Base-by-base conservation (phyloP, 2,329 filamentous ascomycete genomes). In the Esteya vermicola region DNA sequence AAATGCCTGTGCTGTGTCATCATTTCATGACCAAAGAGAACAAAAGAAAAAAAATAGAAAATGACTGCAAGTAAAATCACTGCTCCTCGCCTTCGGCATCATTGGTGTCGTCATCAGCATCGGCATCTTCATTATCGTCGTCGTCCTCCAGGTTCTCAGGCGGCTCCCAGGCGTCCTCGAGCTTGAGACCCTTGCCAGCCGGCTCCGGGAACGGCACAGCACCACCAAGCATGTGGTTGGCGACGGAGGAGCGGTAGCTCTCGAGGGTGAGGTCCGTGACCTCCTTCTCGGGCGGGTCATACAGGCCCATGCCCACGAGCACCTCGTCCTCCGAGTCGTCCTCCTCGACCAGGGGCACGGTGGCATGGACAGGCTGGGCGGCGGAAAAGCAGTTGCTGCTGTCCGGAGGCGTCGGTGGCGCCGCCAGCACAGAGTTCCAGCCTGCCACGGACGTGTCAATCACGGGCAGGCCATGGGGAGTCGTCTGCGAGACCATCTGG, bases 251-350 rank as follows among this genome's bases (percentile, higher is more conserved):
- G 37, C 66, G 55, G 58, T 75, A 67, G 59, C 71, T 65, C 57
- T 74, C 61, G 40, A 72, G 54, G 38, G 66, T 60, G 23, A 65
- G 60, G 41, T 71, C 68, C 18, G 62, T 58, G 8, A 65, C 57
- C 32, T 57, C 50, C 51, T 72, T 70, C 41, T 78, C 78, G 0
- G 81, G 81, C 5, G 72, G 63, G 51, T 85, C 83, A 56, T 91
- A 91, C 0, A 91, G 69, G 1, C 84, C 84, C 71, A 91, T 79
- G 18, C 83, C 83, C n/a, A 86, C 69, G 2, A 89, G 67, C 44
- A 85, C 79, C 51, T 86, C 81, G 28, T 75, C 79, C 13, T 70
- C 63, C 21, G 66, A 54, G 22, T 75, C 73, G 36, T 72, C 53
- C 30, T 73, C 52, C 28, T 73, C 66, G n/a, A n/a, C n/a, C n/a